phyloP scores from a whole-genome alignment of 495 filamentous ascomycete species.

The Podospora appendiculata region DNA sequence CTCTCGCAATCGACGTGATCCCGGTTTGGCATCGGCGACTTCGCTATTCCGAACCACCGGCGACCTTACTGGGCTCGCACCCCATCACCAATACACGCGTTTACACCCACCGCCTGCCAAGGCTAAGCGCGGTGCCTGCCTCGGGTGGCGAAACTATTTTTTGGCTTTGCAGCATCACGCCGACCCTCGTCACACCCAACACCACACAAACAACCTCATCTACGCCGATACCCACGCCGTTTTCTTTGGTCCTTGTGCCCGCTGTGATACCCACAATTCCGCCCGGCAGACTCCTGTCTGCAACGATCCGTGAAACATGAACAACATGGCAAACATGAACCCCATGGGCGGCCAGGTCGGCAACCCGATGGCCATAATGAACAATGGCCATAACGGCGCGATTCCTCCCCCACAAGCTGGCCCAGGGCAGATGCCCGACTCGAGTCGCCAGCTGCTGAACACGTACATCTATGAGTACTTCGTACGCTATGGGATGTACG shows the following conservation, averaged over 20 bases:
- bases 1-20: too few species aligned
- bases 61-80: not conserved
- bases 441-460: constrained; percentile 55
- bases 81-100: constrained; percentile 3
- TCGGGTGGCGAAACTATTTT: constrained; percentile 16
- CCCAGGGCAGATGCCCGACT: constrained; percentile 17
- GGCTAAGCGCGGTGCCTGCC: constrained; percentile 19
- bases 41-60: too few species aligned
- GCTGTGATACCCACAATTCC: constrained; percentile 13
- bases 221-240: not conserved
- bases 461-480: constrained; percentile 99
- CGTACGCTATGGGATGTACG: constrained; percentile 69
- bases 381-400: constrained; percentile 60
- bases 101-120: constrained; percentile 10
- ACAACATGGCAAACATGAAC: constrained; percentile 59
- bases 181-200: not conserved
- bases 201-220: not conserved
- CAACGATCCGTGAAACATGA: constrained; percentile 44
- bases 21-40: too few species aligned
- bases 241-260: not conserved
- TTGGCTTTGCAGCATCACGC: not conserved
- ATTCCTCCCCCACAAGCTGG: constrained; percentile 22
- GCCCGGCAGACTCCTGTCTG: constrained; percentile 24
- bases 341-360: constrained; percentile 56
- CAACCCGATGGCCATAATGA: constrained; percentile 62